Percentiles rank a stretch among this genome's conserved stretches.
These are phyloP conservation scores for Ophiostoma sp. DNA, from an alignment of 2,329 filamentous ascomycete species.

Conservation along the genomic window DNA sequence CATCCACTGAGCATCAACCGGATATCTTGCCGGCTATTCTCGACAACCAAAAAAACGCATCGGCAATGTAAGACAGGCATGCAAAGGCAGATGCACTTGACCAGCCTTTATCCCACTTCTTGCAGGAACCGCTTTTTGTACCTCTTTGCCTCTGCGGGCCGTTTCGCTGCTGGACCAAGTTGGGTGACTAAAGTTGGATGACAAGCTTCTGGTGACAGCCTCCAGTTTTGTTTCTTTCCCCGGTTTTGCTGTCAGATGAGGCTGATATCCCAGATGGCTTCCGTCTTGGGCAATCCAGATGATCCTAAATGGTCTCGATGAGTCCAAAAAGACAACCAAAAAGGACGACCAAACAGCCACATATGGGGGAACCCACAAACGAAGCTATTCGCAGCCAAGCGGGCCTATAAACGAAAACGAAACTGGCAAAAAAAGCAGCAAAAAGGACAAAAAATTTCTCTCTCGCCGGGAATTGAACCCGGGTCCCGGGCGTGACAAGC, in stretches of 20 bases:
- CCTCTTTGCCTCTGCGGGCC: background rate
- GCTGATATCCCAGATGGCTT: background rate
- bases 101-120: too few relatives aligned
- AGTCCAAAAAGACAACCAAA: background rate
- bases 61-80: background rate
- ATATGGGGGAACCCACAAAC: background rate
- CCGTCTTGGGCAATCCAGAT: background rate
- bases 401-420: background rate
- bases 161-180: background rate
- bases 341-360: too few relatives aligned
- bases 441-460: background rate
- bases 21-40: background rate
- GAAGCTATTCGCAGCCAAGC: background rate
- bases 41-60: background rate
- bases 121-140: background rate
- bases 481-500: constrained; percentile 15
- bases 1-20: background rate
- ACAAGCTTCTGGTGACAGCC: background rate
- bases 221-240: background rate
- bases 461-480: constrained; percentile 17
- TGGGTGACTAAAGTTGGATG: background rate
- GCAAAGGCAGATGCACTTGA: background rate
- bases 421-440: background rate
- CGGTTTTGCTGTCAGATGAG: background rate
- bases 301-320: background rate